Evolutionary conservation across 1,139 yeast species (phyloP).

Genomic region (Candida sanyaensis): DNA sequence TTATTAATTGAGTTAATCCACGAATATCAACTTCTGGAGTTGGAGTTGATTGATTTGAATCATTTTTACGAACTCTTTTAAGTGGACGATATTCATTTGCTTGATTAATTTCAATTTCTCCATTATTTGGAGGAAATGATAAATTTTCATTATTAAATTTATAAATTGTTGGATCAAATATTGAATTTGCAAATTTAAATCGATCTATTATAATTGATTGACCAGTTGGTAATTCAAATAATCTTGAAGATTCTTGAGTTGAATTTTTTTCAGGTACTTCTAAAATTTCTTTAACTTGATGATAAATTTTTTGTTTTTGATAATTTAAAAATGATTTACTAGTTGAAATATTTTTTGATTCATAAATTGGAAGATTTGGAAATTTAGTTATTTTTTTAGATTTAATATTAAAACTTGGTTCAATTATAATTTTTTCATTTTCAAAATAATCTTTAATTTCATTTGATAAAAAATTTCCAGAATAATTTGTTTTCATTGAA

Average conservation of each 20-base stretch:
- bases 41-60: constrained; percentile 40
- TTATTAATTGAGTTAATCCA: constrained; percentile 71
- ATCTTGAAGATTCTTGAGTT: constrained; percentile 29
- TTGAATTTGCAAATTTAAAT: constrained; percentile 67
- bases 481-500: constrained; percentile 66
- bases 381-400: constrained; percentile 33
- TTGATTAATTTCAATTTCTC: constrained; percentile 36
- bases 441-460: constrained; percentile 36
- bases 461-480: constrained; percentile 58
- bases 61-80: constrained; percentile 57
- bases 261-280: constrained; percentile 51
- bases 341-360: constrained; percentile 31
- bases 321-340: constrained; percentile 42
- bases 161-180: constrained; percentile 64
- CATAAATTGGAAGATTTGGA: constrained; percentile 35
- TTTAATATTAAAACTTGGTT: constrained; percentile 32
- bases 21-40: constrained; percentile 32
- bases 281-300: constrained; percentile 68
- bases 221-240: constrained; percentile 81
- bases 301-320: constrained; percentile 38
- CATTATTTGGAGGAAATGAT: constrained; percentile 38
- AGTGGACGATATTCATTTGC: constrained; percentile 70
- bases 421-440: constrained; percentile 13
- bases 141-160: constrained; percentile 28
- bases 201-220: constrained; percentile 56